Conservation (phyloP, 176 grass and related monocot species). For the Carex kokanica region DNA sequence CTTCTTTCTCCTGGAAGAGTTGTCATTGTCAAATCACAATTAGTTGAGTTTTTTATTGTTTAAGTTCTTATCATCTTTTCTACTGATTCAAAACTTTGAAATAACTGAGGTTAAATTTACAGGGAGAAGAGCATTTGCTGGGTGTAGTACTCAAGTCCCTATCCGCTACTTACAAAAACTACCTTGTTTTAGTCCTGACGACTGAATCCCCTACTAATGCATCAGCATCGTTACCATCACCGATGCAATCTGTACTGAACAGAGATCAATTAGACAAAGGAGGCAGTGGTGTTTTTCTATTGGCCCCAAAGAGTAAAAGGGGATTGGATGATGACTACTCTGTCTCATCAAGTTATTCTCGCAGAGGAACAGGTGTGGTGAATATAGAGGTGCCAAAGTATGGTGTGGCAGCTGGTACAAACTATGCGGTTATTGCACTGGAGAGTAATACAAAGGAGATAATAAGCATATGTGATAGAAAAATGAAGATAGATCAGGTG, state of each 20-base stretch:
- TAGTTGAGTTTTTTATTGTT: conserved; percentile 30
- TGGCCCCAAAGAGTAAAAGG: conserved; percentile 92
- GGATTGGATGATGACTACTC: conserved; percentile 77
- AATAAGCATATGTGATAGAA: conserved; percentile 68
- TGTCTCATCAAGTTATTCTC: conserved; percentile 52
- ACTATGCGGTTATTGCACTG: conserved; percentile 75
- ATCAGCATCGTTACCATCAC: neutral
- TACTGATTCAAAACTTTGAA: conserved; percentile 6
- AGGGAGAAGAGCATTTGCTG: conserved; percentile 94
- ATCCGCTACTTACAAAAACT: conserved; percentile 51
- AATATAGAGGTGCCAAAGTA: conserved; percentile 69
- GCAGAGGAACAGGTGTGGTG: conserved; percentile 65
- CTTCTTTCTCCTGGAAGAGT: conserved; percentile 76
- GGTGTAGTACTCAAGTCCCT: conserved; percentile 73
- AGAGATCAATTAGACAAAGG: conserved; percentile 33
- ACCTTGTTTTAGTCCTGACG: conserved; percentile 70
- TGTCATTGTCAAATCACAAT: conserved; percentile 82
- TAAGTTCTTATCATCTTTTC: conserved; percentile 11
- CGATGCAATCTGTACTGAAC: neutral
- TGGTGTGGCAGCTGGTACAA: conserved; percentile 55
- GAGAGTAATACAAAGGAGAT: conserved; percentile 65
- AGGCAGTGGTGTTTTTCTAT: conserved; percentile 44
- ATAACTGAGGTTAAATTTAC: conserved; percentile 29
- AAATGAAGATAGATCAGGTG: conserved; percentile 97
- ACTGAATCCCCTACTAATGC: conserved; percentile 56